Evolutionary conservation across 805 yeast species (phyloP), one percentile per base, ranked within the genome.

Genomic region (Blastobotrys parvus): DNA sequence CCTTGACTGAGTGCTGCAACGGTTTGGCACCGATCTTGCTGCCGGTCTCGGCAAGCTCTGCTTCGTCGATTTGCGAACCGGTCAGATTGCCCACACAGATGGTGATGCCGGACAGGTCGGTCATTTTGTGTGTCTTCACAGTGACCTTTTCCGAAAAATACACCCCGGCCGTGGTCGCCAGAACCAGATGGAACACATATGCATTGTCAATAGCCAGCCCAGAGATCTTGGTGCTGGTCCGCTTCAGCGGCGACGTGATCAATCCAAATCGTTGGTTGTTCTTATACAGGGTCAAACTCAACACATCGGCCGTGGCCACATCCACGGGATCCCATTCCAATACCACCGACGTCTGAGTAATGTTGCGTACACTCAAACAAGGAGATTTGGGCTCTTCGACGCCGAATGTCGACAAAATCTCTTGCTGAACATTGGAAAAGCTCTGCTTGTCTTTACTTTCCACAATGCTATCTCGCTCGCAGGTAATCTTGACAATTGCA

Each of bases 331-430:
- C 97, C 98, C 98, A 92, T 59, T 86, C 94, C 48, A 92, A 71
- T 16, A 89, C 97, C 61, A 94, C 86, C 42, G 92, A 80, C 0
- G 98, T 92, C 60, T 92, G 98, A 1, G 98, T 90, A 39, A 82
- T 78, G 59, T 90, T 92, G 42, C 77, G 73, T 32, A 79, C 68
- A 43, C 75, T 73, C 49, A 92, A 70, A 15, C 70, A 69, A 0
- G 98, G 98, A 1, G 70, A 54, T 46, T 72, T 60, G 17, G 98
- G 97, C 51, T 75, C 72, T 46, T 76, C 67, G 21, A 73, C 71
- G 23, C 96, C 96, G 59, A 82, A 90, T 2, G 78, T 70, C 35
- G 72, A 69, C 44, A 81, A 67, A 41, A 92, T 86, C 48, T 78
- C 80, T 27, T 79, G 77, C 64, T 92, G 97, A 21, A 85, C 70